Evolutionary conservation across 495 filamentous ascomycete species (phyloP).

Genomic region (Aspergillus heteromorphus): DNA sequence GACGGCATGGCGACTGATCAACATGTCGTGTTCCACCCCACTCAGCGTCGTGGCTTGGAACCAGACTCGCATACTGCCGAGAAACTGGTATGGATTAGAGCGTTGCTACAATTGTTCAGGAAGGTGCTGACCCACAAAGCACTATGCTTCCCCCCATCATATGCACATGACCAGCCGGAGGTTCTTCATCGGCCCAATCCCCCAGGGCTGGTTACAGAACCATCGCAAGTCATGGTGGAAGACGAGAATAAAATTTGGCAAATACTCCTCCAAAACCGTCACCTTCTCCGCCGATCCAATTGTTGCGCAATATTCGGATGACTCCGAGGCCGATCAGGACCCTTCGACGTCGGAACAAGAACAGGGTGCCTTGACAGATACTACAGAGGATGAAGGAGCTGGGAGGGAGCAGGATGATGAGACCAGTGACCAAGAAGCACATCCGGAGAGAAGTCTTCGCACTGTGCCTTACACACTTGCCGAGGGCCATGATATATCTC

Average conservation of each 20-base stretch:
- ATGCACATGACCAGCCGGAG: constrained; percentile 58
- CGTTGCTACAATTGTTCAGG: not conserved
- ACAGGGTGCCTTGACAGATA: constrained; percentile 19
- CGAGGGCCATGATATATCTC: not conserved
- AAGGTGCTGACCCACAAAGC: constrained; percentile 27
- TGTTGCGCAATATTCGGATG: constrained; percentile 32
- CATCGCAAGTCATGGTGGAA: constrained; percentile 61
- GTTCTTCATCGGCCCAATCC: constrained; percentile 65
- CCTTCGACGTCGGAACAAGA: constrained; percentile 24
- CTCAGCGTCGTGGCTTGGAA: constrained; percentile 31
- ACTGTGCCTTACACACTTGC: constrained; percentile 7
- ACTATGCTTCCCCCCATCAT: constrained; percentile 58
- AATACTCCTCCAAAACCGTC: constrained; percentile 52
- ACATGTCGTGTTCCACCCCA: constrained; percentile 14
- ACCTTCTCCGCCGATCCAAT: constrained; percentile 49
- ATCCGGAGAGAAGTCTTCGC: not conserved
- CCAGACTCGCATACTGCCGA: constrained; percentile 48
- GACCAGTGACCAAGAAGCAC: constrained; percentile 4
- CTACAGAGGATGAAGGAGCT: constrained; percentile 12
- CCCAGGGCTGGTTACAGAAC: constrained; percentile 61
- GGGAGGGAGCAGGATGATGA: constrained; percentile 18
- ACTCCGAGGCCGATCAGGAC: constrained; percentile 28
- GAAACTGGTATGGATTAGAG: constrained; percentile 43
- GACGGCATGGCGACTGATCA: constrained; percentile 16
- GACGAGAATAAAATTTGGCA: constrained; percentile 44